phyloP scores from a whole-genome alignment of 2,329 filamentous ascomycete species.

The Fusarium sp. region DNA sequence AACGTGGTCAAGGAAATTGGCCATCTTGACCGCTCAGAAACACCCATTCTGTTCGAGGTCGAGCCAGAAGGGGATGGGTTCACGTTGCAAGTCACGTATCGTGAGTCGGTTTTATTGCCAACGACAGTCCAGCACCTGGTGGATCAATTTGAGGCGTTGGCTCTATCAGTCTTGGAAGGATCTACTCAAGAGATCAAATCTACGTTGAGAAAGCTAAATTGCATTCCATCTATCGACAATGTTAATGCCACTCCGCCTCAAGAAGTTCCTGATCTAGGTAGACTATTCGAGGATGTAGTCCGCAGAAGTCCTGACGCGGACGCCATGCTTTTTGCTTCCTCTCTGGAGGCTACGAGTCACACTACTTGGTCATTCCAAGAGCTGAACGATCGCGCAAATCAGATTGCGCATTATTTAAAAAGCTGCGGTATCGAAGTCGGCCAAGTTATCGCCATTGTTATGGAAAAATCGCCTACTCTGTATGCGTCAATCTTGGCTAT shows the following conservation, averaged over 20 bases:
- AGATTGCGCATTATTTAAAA: slow-evolving; percentile 66
- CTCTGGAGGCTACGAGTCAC: slow-evolving; percentile 40
- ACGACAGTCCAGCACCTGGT: slow-evolving; percentile 67
- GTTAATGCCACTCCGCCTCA: slow-evolving; percentile 48
- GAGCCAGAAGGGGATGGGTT: slow-evolving; percentile 66
- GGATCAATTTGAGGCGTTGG: slow-evolving; percentile 69
- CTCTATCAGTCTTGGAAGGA: slow-evolving; percentile 46
- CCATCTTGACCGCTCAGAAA: slow-evolving; percentile 79
- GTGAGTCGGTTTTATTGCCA: slow-evolving; percentile 60
- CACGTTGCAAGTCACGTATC: slow-evolving; percentile 60
- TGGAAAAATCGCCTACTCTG: slow-evolving; percentile 79
- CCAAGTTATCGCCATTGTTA: slow-evolving; percentile 75
- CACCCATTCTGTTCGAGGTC: slow-evolving; percentile 79
- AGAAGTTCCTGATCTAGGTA: slow-evolving; percentile 58
- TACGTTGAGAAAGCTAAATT: slow-evolving; percentile 42
- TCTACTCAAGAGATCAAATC: slow-evolving; percentile 29
- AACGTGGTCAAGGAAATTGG: slow-evolving; percentile 63
- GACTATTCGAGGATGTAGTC: slow-evolving; percentile 66
- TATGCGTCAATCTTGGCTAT: slow-evolving; percentile 81
- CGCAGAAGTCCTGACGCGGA: slow-evolving; percentile 59
- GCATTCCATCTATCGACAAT: slow-evolving; percentile 63
- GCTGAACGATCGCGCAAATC: slow-evolving; percentile 73
- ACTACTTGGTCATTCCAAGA: slow-evolving; percentile 69
- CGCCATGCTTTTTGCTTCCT: slow-evolving; percentile 73
- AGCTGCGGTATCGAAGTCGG: slow-evolving; percentile 59